Percentiles rank a stretch among this genome's conserved stretches.
These are phyloP conservation scores for Podospora tetraspora DNA, from an alignment of 495 filamentous ascomycete genomes.

Conservation along the genomic window DNA sequence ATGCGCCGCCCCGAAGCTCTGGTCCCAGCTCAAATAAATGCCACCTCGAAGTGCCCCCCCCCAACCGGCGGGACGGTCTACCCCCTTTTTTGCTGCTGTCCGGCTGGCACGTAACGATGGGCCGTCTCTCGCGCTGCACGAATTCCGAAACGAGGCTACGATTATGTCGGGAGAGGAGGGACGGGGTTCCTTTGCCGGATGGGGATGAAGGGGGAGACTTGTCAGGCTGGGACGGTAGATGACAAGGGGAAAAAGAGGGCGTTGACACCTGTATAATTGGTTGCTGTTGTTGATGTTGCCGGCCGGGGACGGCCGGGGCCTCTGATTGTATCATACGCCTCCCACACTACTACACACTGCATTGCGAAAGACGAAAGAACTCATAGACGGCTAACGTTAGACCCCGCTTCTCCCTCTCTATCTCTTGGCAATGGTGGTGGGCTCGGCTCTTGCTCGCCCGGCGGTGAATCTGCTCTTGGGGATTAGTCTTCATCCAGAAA, in stretches of 20 bases:
- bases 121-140: background rate
- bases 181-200: background rate
- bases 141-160: background rate
- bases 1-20: conserved; percentile 96
- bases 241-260: conserved; percentile 4
- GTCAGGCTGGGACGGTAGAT: background rate
- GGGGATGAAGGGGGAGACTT: background rate
- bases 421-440: background rate
- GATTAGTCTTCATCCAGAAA: background rate
- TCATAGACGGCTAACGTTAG: conserved; percentile 12
- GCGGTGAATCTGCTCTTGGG: background rate
- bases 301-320: conserved; percentile 1
- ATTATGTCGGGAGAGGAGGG: background rate
- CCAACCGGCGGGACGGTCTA: background rate
- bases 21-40: conserved; percentile 77
- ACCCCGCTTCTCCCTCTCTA: background rate
- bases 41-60: background rate
- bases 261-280: conserved; percentile 16
- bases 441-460: background rate
- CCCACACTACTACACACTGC: conserved; percentile 10
- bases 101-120: background rate
- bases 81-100: background rate
- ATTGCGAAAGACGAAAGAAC: conserved; percentile 11
- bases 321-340: conserved; percentile 25
- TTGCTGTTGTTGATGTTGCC: conserved; percentile 11